Evolutionary conservation across 208 protist species (phyloP), one percentile per base, ranked within the genome.

Genomic region (Spironucleus salmonicida): DNA sequence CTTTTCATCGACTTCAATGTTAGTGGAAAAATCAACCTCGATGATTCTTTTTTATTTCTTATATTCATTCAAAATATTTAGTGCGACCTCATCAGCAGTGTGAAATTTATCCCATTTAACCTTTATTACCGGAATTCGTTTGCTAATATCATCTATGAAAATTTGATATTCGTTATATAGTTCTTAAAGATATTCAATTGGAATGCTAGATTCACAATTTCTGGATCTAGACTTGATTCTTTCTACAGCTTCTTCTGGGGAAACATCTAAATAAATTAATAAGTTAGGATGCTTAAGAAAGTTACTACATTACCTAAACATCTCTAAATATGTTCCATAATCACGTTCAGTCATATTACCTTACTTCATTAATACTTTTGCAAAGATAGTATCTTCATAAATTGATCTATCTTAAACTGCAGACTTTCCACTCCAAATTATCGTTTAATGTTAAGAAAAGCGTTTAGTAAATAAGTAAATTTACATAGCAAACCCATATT

Each of bases 331-430:
- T 0, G 83, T 85, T 0, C 84, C 23, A 59, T 83, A 85, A 45
- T 85, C 82, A 13, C 71, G 41, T 34, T 84, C 41, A 13, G 81
- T 61, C 64, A 85, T 85, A 35, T 77, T 38, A 23, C 76, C 78
- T 32, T 26, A 13, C 0, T 83, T 59, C 32, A 32, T 41, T 0
- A 85, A 64, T 19, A 85, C 61, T 11, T 75, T 78, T 1, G 77
- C 75, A 69, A 85, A 85, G 2, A 85, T 39, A 27, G 61, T 2
- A 49, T 85, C 83, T 67, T 85, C 82, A 61, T 85, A 85, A 19
- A 85, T 85, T 1, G 77, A 79, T 39, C 83, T 19, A 66, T 85
- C 83, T 40, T 82, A 61, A 27, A 85, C 41, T 34, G 58, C 82
- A 34, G 77, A 77, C 23, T 75, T 41, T 9, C 45, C 45, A 0